phyloP scores from a whole-genome alignment of 2,329 filamentous ascomycete species.

The Fusarium temperatum region DNA sequence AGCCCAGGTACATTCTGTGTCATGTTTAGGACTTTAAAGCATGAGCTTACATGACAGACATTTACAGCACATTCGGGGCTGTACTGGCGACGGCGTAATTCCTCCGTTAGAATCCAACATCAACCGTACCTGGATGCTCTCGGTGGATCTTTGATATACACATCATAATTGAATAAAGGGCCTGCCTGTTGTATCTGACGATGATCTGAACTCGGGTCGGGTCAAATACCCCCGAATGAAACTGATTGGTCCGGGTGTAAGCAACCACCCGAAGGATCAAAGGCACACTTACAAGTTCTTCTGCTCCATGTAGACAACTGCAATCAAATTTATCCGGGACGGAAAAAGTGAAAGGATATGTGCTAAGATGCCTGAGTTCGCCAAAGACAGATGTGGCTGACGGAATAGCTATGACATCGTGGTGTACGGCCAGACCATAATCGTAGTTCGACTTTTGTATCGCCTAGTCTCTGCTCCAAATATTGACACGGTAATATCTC shows the following conservation, averaged over 20 bases:
- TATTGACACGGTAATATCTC: background rate
- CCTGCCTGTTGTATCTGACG: background rate
- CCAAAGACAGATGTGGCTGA: constrained; percentile 1
- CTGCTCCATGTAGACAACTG: background rate
- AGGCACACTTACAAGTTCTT: background rate
- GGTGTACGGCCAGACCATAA: constrained; percentile 16
- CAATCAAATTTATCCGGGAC: constrained; percentile 20
- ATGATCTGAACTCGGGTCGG: constrained; percentile 13
- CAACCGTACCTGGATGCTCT: background rate
- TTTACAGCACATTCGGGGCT: background rate
- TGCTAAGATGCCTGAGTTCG: background rate
- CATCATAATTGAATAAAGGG: background rate
- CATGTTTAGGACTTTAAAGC: background rate
- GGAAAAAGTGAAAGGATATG: background rate
- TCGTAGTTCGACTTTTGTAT: constrained; percentile 9
- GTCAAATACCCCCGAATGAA: background rate
- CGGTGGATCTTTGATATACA: too few relatives aligned
- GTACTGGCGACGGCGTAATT: background rate
- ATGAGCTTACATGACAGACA: too few relatives aligned
- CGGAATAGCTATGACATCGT: background rate
- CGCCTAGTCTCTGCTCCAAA: background rate
- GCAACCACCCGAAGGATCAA: constrained; percentile 1
- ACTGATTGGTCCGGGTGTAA: constrained; percentile 29
- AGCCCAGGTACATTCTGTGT: background rate
- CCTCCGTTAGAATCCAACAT: background rate